Conservation (phyloP, 2,329 filamentous ascomycete species). For the Fusarium temperatum region DNA sequence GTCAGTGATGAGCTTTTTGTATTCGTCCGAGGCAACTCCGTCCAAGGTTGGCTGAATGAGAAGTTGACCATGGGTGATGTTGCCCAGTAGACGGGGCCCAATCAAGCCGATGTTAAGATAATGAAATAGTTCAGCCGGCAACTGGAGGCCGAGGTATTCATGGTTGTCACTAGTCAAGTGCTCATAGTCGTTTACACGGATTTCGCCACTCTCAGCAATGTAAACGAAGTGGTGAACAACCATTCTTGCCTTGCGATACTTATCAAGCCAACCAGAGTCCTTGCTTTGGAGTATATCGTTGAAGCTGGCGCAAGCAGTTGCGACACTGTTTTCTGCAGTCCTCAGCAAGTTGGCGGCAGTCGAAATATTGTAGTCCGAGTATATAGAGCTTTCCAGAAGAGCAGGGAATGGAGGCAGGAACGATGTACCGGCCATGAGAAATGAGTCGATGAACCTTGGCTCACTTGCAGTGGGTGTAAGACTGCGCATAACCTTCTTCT, state of each 20-base stretch:
- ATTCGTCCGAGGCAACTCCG: conserved; percentile 80
- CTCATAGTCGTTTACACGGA: conserved; percentile 77
- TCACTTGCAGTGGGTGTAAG: conserved; percentile 71
- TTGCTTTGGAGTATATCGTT: conserved; percentile 79
- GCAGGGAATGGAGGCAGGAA: conserved; percentile 84
- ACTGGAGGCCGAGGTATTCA: conserved; percentile 87
- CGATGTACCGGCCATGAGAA: conserved; percentile 82
- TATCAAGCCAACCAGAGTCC: conserved; percentile 81
- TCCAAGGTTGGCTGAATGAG: conserved; percentile 86
- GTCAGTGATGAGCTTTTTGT: conserved; percentile 79
- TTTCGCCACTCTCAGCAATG: conserved; percentile 78
- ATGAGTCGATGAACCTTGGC: conserved; percentile 82
- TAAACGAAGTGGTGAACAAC: conserved; percentile 88
- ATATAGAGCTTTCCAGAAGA: conserved; percentile 67
- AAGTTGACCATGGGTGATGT: conserved; percentile 82
- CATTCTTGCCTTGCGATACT: conserved; percentile 86
- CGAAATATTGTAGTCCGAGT: conserved; percentile 69
- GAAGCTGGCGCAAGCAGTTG: conserved; percentile 78
- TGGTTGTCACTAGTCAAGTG: conserved; percentile 84
- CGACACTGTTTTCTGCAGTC: conserved; percentile 73
- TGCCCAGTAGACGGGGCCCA: conserved; percentile 80
- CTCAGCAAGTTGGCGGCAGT: conserved; percentile 82
- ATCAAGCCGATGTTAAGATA: conserved; percentile 88
- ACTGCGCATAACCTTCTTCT: conserved; percentile 74
- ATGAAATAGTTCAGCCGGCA: conserved; percentile 89